These are phyloP conservation scores for Asterochloris erici DNA, from an alignment of 139 green algal species.

Conservation along the genomic window DNA sequence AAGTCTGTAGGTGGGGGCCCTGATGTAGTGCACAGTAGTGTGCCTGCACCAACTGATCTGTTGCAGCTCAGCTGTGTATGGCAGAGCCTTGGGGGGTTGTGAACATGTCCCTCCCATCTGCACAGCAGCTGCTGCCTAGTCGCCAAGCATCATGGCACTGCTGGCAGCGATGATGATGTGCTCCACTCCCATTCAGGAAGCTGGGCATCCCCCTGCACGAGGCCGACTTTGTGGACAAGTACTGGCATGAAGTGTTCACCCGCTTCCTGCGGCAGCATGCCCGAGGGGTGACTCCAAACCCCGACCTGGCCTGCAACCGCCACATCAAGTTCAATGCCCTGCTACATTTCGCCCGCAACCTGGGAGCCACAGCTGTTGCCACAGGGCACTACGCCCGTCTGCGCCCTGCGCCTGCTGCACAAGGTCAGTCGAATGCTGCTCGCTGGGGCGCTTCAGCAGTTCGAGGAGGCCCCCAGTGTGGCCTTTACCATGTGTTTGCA, in stretches of 20 bases:
- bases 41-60: too few relatives aligned
- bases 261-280: slow-evolving; percentile 45
- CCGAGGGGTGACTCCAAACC: slow-evolving; percentile 75
- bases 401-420: neutral
- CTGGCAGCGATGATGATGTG: too few relatives aligned
- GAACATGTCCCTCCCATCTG: too few relatives aligned
- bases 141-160: too few relatives aligned
- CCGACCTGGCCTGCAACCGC: slow-evolving; percentile 83
- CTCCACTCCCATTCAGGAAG: neutral
- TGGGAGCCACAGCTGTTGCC: slow-evolving; percentile 59
- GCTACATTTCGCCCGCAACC: slow-evolving; percentile 31
- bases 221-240: slow-evolving; percentile 66
- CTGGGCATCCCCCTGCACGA: slow-evolving; percentile 64
- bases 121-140: too few relatives aligned
- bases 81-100: too few relatives aligned
- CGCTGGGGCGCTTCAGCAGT: too few relatives aligned
- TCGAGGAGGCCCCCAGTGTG: too few relatives aligned
- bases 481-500: too few relatives aligned
- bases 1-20: slow-evolving; percentile 23
- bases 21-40: too few relatives aligned
- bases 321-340: slow-evolving; percentile 82
- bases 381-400: slow-evolving; percentile 79
- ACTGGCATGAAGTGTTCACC: slow-evolving; percentile 79
- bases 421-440: too few relatives aligned
- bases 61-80: too few relatives aligned